Evolutionary conservation across 305 asterid species (phyloP).

Genomic region (Withania somnifera): DNA sequence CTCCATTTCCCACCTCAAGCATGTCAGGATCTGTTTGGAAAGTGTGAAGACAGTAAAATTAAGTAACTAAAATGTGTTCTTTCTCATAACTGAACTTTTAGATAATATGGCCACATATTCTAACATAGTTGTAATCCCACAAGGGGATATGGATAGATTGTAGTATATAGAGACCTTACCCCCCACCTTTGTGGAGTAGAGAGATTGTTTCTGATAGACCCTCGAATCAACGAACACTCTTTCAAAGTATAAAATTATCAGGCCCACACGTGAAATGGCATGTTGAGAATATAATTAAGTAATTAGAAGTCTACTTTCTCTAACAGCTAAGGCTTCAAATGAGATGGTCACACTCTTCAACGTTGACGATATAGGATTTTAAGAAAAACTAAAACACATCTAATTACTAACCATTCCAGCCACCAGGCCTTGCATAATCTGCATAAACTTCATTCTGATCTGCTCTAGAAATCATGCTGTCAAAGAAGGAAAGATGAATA

Average conservation of each 20-base stretch:
- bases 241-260: neutral
- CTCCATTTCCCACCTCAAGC: constrained; percentile 96
- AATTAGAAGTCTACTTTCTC: neutral
- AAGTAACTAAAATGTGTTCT: neutral
- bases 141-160: too few relatives aligned
- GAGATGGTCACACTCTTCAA: neutral
- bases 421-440: constrained; percentile 70
- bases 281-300: neutral
- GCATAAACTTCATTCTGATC: constrained; percentile 84
- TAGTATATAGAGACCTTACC: too few relatives aligned
- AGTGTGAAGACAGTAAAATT: neutral
- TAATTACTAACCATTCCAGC: constrained; percentile 76
- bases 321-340: neutral
- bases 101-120: neutral
- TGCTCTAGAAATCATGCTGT: constrained; percentile 86
- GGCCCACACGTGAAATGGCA: neutral
- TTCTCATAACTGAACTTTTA: too few relatives aligned
- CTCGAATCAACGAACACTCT: too few relatives aligned
- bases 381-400: neutral
- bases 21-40: constrained; percentile 40
- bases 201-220: too few relatives aligned
- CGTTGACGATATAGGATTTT: neutral
- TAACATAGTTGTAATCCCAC: too few relatives aligned
- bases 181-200: too few relatives aligned
- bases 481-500: neutral